Percentiles rank a stretch among this genome's conserved stretches.
These are phyloP conservation scores for Gynandropsis gynandra DNA, from an alignment of 345 rosid species.

Conservation along the genomic window DNA sequence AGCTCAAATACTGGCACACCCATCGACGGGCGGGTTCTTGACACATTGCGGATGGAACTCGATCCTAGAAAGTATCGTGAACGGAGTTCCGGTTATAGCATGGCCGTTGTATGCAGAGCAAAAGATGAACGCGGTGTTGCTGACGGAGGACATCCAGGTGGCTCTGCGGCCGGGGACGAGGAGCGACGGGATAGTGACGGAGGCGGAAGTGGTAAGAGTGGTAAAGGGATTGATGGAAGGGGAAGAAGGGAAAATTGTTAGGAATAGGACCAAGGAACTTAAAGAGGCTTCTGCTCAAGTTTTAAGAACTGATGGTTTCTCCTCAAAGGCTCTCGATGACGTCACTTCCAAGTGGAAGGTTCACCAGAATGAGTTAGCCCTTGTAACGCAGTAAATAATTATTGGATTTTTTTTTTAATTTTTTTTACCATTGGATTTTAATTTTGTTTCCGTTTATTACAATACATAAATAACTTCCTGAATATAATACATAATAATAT, in stretches of 20 bases:
- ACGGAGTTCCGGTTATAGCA: slow-evolving; percentile 24
- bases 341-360: slow-evolving; percentile 19
- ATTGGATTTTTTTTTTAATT: not conserved
- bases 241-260: slow-evolving; percentile 18
- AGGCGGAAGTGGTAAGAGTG: slow-evolving; percentile 19
- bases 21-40: slow-evolving; percentile 20
- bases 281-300: slow-evolving; percentile 12
- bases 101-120: slow-evolving; percentile 30
- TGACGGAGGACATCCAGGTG: slow-evolving; percentile 12
- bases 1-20: slow-evolving; percentile 18
- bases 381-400: not conserved
- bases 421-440: too few species aligned
- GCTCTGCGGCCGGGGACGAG: not conserved
- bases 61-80: slow-evolving; percentile 20
- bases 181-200: slow-evolving; percentile 2
- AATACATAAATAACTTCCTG: too few species aligned
- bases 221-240: slow-evolving; percentile 24
- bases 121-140: slow-evolving; percentile 18
- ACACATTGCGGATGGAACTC: slow-evolving; percentile 32
- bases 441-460: too few species aligned
- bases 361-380: slow-evolving; percentile 3
- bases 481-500: too few species aligned
- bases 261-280: slow-evolving; percentile 13
- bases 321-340: slow-evolving; percentile 12
- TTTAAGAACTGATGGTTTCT: slow-evolving; percentile 18